These are phyloP conservation scores for Grosmannia penicillata DNA, from an alignment of 2,329 filamentous ascomycete genomes.

Conservation along the genomic window DNA sequence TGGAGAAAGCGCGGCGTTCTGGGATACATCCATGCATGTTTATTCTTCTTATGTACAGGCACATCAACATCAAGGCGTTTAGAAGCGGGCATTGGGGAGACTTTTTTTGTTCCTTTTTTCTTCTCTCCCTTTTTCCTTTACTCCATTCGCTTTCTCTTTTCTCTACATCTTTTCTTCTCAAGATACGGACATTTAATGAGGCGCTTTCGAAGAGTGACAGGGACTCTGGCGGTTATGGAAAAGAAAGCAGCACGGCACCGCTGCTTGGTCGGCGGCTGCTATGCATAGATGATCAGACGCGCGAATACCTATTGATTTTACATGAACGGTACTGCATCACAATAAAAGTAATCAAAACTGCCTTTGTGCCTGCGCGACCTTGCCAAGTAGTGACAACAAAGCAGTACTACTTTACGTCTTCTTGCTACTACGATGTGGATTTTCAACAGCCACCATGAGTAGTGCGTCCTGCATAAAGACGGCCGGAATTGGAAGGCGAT, in stretches of 20 bases:
- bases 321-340: neutral
- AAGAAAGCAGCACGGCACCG: neutral
- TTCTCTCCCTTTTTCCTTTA: neutral
- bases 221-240: neutral
- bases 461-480: too few species aligned
- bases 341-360: neutral
- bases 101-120: neutral
- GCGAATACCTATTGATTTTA: neutral
- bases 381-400: too few species aligned
- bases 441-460: too few species aligned
- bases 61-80: conserved; percentile 5
- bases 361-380: too few species aligned
- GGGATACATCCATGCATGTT: neutral
- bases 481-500: too few species aligned
- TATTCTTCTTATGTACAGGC: neutral
- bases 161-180: neutral
- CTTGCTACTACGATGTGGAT: too few species aligned
- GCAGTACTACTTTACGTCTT: too few species aligned
- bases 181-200: conserved; percentile 4
- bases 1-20: conserved; percentile 8
- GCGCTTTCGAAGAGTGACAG: conserved; percentile 1
- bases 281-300: neutral
- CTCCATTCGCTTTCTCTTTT: too few species aligned
- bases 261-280: conserved; percentile 1
- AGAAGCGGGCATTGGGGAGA: too few species aligned